Evolutionary conservation across 1,284 basidiomycete species (phyloP), one percentile per base, ranked within the genome.

Genomic region (Microbotryum silenes-acaulis): DNA sequence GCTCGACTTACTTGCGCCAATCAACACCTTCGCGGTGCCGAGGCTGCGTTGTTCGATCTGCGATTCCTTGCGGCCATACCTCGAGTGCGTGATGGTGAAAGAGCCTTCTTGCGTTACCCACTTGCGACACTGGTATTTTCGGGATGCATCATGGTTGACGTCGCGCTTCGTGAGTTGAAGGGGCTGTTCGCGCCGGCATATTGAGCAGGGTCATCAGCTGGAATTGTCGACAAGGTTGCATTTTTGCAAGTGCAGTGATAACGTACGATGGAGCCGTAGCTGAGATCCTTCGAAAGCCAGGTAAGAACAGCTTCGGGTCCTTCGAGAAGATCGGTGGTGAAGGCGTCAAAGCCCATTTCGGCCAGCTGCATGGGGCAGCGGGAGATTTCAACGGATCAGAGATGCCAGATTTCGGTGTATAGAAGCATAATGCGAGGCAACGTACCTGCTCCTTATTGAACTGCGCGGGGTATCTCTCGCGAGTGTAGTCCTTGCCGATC

Each of bases 281-380:
- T 60, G 6, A 63, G 48, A 10, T 58, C 59, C 6, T 61, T 57
- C 65, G 72, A 75, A 14, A 75, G 71, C 69, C 72, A 81, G 0
- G 74, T 72, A 47, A 79, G 72, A 37, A 81, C 76, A 1, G 77
- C 72, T 0, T 73, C 68, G 0, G 78, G 77, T 0, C 78, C 80
- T 3, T 79, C 75, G 45, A 81, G 71, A 65, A 85, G 85, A 70
- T 97, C 86, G 49, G 92, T 78, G 0, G 88, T 88, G 71, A 87
- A 94, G 1, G 85, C 85, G 64, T 93, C 85, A 70, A 98, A 91
- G 4, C 86, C 85, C 9, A 86, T 71, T 14, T 70, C 63, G 6
- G 67, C 68, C 67, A 97, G 75, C 87, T 92, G 69, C 3, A 58
- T 51, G 1, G 9, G 31, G 67, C 60, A 46, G 57, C 29, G 59